Conservation (phyloP, 2,329 filamentous ascomycete genomes). For the Cryphonectria japonica region DNA sequence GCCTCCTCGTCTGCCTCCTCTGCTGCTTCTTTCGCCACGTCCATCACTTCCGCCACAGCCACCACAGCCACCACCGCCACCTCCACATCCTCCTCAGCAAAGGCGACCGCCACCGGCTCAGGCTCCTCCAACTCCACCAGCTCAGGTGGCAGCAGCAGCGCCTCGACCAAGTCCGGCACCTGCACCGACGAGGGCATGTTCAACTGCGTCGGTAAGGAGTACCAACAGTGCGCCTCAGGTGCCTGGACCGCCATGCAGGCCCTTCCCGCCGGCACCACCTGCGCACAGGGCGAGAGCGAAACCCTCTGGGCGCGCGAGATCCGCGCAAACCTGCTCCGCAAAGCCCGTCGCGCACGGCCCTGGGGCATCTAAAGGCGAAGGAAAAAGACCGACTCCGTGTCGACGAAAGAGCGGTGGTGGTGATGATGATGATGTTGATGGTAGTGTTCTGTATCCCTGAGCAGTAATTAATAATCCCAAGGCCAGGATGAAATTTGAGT, state of each 20-base stretch:
- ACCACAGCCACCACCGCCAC: constrained; percentile 19
- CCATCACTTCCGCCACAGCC: constrained; percentile 10
- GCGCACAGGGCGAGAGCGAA: constrained; percentile 33
- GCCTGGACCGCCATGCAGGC: constrained; percentile 36
- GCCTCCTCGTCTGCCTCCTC: neutral
- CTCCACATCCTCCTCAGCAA: constrained; percentile 6
- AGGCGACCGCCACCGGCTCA: constrained; percentile 16
- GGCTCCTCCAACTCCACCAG: constrained; percentile 16
- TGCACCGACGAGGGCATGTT: constrained; percentile 40
- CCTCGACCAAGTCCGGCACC: constrained; percentile 35
- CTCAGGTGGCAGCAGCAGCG: constrained; percentile 12
- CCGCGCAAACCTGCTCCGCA: neutral
- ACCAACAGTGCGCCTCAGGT: constrained; percentile 42
- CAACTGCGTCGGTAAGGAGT: constrained; percentile 40
- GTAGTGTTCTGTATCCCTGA: neutral
- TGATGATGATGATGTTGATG: neutral
- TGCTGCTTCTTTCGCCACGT: constrained; percentile 5
- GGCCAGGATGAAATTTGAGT: neutral
- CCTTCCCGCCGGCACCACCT: constrained; percentile 38
- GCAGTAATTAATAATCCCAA: neutral
- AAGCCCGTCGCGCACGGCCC: constrained; percentile 9
- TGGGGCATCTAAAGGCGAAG: neutral
- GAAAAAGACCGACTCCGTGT: too few relatives aligned
- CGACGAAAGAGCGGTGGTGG: too few relatives aligned
- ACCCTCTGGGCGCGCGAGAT: constrained; percentile 24